Conservation (phyloP, 345 rosid species). For the Citrus mangshanensis region DNA sequence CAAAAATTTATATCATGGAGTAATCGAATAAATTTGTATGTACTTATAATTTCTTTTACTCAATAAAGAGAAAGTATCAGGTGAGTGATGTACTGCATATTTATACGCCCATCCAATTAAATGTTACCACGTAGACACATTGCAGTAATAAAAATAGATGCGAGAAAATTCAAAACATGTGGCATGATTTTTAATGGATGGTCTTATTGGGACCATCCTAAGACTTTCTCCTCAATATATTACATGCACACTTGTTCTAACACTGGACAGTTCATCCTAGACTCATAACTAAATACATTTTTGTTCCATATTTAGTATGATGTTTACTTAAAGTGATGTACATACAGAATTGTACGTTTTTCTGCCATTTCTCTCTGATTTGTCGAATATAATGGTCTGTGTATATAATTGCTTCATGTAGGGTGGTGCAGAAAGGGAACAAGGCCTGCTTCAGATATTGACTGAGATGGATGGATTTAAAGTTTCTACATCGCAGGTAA, state of each 20-base stretch:
- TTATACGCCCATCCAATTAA: neutral
- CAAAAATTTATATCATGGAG: neutral
- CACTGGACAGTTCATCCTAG: neutral
- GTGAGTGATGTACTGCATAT: neutral
- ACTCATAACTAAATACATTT: neutral
- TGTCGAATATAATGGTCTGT: conserved; percentile 3
- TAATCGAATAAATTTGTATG: neutral
- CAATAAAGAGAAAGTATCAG: neutral
- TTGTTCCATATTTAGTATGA: neutral
- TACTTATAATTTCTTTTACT: neutral
- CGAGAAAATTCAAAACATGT: neutral
- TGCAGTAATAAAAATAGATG: neutral
- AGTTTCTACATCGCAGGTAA: conserved; percentile 84
- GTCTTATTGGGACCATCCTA: neutral
- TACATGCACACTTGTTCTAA: neutral
- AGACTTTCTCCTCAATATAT: neutral
- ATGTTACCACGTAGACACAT: neutral
- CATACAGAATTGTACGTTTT: neutral
- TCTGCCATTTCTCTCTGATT: neutral
- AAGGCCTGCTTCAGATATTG: conserved; percentile 93
- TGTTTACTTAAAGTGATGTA: neutral
- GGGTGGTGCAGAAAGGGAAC: conserved; percentile 99
- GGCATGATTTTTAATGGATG: neutral
- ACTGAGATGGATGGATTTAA: conserved; percentile 99
- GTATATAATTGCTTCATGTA: conserved; percentile 26